Base-by-base conservation (phyloP, 306 rosid species). In the Castanea sativa region DNA sequence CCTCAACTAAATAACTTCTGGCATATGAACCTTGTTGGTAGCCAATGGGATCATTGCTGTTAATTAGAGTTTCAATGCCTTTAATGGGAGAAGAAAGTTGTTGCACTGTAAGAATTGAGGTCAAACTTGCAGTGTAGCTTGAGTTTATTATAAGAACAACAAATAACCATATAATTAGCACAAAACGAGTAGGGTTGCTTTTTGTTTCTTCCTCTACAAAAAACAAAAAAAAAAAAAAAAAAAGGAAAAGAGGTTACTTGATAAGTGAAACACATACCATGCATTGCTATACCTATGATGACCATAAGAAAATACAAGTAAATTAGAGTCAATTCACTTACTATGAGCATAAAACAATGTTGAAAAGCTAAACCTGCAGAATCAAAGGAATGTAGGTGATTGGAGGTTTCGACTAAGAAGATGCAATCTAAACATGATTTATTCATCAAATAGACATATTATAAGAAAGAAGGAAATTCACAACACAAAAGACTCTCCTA, bases 101-200 rank as follows among this genome's bases (percentile, higher is more conserved):
- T 76, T 93, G 93, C 71, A 95, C 94, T 16, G 99, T 95, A 79
- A 94, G 97, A 83, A 94, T 94, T 77, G 98, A 94, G 69, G 97
- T 88, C 84, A 94, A 81, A 81, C 93, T 94, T 69, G 98, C 98
- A 1, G 93, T 92, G 89, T 94, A 94, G 91, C 97, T 94, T 5
- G 98, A 91, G 83, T 80, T 94, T 38, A 94, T 87, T 83, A 94
- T 94, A n/a, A 94, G 97, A 75, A 94, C 93, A 29, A 94, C 97
- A 81, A 94, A 94, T 59, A 94, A 68, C 98, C 98, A 94, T 82
- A 90, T 80, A 14, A 94, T 56, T 73, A 94, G 87, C 79, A 94
- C 98, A 7, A 86, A 4, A 68, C 98, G 97, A 55, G 92, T 97
- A 0, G 5, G 52, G 52, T 88, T 89, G 41, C 90, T 87, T 90